Percentiles rank a stretch among this genome's conserved stretches.
phyloP scores from a whole-genome alignment of 768 basidiomycete species.

The Boletus tomentosulus region DNA sequence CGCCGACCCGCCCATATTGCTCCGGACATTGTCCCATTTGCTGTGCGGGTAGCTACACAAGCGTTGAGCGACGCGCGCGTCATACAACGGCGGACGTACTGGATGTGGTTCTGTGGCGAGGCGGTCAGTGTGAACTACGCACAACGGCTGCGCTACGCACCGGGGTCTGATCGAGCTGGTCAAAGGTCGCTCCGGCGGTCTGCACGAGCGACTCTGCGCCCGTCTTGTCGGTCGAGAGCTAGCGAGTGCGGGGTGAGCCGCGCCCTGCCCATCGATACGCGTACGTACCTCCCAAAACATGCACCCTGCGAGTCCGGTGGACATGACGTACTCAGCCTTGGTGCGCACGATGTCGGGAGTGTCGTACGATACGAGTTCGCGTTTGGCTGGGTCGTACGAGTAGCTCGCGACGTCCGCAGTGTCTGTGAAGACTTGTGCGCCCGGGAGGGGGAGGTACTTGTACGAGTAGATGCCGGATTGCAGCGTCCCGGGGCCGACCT shows the following conservation, averaged over 20 bases:
- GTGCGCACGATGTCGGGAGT: slow-evolving; percentile 58
- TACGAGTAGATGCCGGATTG: slow-evolving; percentile 54
- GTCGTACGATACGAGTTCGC: slow-evolving; percentile 75
- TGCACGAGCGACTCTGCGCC: slow-evolving; percentile 57
- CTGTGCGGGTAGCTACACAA: slow-evolving; percentile 54
- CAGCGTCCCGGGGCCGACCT: slow-evolving; percentile 65
- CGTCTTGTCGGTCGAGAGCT: slow-evolving; percentile 58
- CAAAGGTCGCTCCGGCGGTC: slow-evolving; percentile 44
- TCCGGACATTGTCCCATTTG: slow-evolving; percentile 67
- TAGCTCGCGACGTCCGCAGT: slow-evolving; percentile 68
- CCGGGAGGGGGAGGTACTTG: slow-evolving; percentile 61
- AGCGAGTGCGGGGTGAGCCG: not conserved
- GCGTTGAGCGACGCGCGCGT: not conserved
- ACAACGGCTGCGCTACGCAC: slow-evolving; percentile 14
- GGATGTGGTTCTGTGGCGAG: slow-evolving; percentile 47
- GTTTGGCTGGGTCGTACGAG: slow-evolving; percentile 64
- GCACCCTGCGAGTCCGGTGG: slow-evolving; percentile 58
- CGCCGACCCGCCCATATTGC: slow-evolving; percentile 49
- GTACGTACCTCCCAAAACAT: slow-evolving; percentile 66
- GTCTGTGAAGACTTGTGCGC: slow-evolving; percentile 63
- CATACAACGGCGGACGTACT: slow-evolving; percentile 28
- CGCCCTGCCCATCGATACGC: not conserved
- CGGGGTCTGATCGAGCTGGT: slow-evolving; percentile 52
- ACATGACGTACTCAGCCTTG: slow-evolving; percentile 66
- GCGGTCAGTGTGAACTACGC: too few relatives aligned